Conservation (phyloP, 345 rosid species). For the Salix exigua region DNA sequence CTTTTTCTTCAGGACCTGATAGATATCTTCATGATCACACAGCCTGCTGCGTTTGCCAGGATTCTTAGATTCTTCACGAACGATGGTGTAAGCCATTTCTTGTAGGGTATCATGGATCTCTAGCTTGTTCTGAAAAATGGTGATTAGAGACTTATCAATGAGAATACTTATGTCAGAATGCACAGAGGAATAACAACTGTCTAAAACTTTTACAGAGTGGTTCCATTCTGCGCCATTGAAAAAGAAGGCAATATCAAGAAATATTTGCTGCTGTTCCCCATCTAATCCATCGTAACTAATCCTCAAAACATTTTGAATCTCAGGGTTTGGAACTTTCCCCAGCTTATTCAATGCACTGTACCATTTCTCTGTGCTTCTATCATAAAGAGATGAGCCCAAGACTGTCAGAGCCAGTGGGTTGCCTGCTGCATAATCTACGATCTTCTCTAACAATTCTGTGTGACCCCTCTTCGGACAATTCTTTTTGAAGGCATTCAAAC, state of each 20-base stretch:
- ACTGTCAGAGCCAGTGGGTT: slow-evolving; percentile 12
- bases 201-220: neutral
- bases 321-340: neutral
- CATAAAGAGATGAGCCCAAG: neutral
- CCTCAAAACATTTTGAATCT: neutral
- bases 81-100: slow-evolving; percentile 15
- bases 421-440: neutral
- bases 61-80: neutral
- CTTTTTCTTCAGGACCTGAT: too few species aligned
- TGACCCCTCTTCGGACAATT: neutral
- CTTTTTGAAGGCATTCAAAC: neutral
- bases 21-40: neutral
- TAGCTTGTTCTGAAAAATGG: neutral
- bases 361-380: neutral
- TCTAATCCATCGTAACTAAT: neutral
- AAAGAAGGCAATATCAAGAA: slow-evolving; percentile 9
- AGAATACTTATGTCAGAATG: neutral
- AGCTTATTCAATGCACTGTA: neutral
- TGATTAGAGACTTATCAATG: slow-evolving; percentile 3
- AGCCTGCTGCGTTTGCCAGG: slow-evolving; percentile 10
- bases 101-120: slow-evolving; percentile 18
- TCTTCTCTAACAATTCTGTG: neutral
- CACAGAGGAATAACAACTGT: neutral
- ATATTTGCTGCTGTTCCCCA: neutral
- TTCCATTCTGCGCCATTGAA: neutral